Base-by-base conservation (phyloP, 2,329 filamentous ascomycete genomes). In the Fusarium guadeloupense region DNA sequence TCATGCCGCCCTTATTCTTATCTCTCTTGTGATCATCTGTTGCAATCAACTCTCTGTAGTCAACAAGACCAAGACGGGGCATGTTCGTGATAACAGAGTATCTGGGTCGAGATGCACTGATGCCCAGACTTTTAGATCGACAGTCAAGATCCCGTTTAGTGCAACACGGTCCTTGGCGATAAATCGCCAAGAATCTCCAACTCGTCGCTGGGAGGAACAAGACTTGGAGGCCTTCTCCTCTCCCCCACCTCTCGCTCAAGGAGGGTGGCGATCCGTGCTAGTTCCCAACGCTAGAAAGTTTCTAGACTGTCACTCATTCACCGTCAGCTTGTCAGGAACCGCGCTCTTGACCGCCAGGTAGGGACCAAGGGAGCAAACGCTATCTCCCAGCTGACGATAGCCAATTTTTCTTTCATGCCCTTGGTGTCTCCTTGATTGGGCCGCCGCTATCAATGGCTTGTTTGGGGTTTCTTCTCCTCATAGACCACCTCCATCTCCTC, bases 361-460 rank as follows among this genome's bases (percentile, higher is more conserved):
- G 20, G 30, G 20, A 9, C n/a, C 30, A 17, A 42, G 28, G 33
- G 12, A 25, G 21, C 12, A 44, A 60, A 47, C 46, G 21, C 42
- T 52, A 59, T 64, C 60, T 45, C 17, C 42, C 55, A 38, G 46
- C 37, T 35, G 34, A 37, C 14, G 23, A 39, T 17, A 39, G 28
- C 33, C 21, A 35, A 50, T 12, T 17, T 35, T 47, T 54, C 39
- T 31, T 17, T 34, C 33, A 8, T 16, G 40, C 61, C 54, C 57
- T 67, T 62, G 67, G 66, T 54, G 39, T 53, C 25, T 58, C 66
- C 63, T 69, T 66, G 52, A 66, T 64, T 64, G 54, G 57, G 16
- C 55, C 46, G 20, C 35, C 53, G 54, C 57, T 52, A 38, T 46
- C 39, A 17, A 53, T 54, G 41, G 51, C 55, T 55, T 55, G 25